Conservation (phyloP, 2,329 filamentous ascomycete genomes). For the Stachybotrys chlorohalonatus region DNA sequence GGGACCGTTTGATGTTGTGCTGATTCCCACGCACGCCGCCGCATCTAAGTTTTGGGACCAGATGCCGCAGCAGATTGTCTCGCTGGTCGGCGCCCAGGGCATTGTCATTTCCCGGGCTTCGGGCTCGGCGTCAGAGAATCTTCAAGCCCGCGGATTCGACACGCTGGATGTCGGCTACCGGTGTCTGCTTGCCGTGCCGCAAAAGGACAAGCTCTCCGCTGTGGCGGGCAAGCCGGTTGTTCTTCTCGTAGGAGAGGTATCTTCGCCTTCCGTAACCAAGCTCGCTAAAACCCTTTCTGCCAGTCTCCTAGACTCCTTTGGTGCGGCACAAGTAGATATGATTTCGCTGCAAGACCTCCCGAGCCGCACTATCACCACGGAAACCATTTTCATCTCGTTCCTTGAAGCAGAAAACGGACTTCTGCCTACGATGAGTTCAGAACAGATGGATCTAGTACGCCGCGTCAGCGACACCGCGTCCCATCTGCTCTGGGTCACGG, state of each 20-base stretch:
- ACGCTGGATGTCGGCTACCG: neutral
- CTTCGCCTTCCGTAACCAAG: neutral
- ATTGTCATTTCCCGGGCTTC: neutral
- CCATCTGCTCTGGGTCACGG: neutral
- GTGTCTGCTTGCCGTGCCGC: neutral
- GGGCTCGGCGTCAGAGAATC: neutral
- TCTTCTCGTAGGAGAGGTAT: neutral
- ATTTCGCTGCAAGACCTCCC: neutral
- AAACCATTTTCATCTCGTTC: neutral
- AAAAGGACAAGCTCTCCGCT: neutral
- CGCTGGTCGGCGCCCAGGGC: neutral
- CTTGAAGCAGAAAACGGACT: neutral
- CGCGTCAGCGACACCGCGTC: neutral
- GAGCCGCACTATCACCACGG: neutral
- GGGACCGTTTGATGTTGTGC: neutral
- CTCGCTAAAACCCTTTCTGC: neutral
- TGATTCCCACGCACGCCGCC: neutral
- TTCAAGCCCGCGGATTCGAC: neutral
- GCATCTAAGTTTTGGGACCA: neutral
- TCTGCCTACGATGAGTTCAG: neutral
- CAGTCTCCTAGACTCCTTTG: neutral
- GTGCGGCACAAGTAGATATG: constrained; percentile 1
- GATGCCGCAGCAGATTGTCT: neutral
- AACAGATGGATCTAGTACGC: constrained; percentile 1
- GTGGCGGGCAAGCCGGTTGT: neutral